Percentiles rank a stretch among this genome's conserved stretches.
phyloP scores from a whole-genome alignment of 345 rosid genomes.

The Aquilaria yunnanensis region DNA sequence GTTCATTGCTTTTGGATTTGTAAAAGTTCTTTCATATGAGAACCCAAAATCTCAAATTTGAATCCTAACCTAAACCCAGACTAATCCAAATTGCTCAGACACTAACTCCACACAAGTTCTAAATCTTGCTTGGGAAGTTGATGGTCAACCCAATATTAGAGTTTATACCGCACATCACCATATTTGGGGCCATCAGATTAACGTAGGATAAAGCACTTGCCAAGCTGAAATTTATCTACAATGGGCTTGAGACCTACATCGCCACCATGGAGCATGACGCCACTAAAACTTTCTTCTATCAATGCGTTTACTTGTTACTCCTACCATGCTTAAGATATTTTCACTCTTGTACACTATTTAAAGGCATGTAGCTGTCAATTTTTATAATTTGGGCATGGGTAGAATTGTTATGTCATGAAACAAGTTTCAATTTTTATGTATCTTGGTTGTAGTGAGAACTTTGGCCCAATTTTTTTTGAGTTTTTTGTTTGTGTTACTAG shows the following conservation, averaged over 20 bases:
- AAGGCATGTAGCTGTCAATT: no score
- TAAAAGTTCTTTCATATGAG: no score
- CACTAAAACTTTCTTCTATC: slow-evolving; percentile 67
- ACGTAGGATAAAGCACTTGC: slow-evolving; percentile 56
- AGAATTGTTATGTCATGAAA: no score
- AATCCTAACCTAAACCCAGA: no score
- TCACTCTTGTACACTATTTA: background rate
- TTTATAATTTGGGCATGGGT: background rate
- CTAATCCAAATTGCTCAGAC: no score
- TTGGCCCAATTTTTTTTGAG: no score
- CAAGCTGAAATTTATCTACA: slow-evolving; percentile 57
- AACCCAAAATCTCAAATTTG: no score
- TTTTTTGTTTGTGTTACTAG: background rate
- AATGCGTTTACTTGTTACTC: slow-evolving; percentile 74
- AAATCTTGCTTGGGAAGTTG: slow-evolving; percentile 27
- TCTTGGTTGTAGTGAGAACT: no score
- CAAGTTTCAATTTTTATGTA: no score
- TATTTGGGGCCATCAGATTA: slow-evolving; percentile 47
- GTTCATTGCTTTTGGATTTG: no score
- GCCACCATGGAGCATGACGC: slow-evolving; percentile 53
- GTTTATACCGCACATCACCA: slow-evolving; percentile 76
- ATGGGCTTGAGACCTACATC: slow-evolving; percentile 43
- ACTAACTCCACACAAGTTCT: no score
- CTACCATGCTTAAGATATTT: slow-evolving; percentile 56
- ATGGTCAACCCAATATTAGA: slow-evolving; percentile 67